Percentiles rank a stretch among this genome's conserved stretches.
Conservation (phyloP, 164 flowering plant genomes). For the Cinnamomum chago region DNA sequence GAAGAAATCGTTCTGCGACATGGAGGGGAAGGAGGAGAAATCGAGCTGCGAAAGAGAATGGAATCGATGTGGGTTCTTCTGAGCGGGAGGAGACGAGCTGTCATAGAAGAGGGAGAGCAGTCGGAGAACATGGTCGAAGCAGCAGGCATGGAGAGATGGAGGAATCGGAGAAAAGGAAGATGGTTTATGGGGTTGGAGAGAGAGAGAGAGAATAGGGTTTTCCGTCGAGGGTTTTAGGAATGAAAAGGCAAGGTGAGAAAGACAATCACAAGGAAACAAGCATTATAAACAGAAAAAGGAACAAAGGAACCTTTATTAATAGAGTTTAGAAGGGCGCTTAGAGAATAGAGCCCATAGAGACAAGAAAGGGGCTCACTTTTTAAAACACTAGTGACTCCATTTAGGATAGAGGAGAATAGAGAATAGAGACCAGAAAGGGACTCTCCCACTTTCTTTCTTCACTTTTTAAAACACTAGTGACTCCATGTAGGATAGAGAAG, state of each 20-base stretch:
- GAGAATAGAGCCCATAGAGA: too few relatives aligned
- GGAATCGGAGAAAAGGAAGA: too few relatives aligned
- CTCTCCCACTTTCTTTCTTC: too few relatives aligned
- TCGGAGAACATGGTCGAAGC: conserved; percentile 32
- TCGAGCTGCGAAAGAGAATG: conserved; percentile 16
- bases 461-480: too few relatives aligned
- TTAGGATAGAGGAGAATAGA: too few relatives aligned
- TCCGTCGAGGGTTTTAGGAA: background rate
- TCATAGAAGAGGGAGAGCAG: conserved; percentile 31
- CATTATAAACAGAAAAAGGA: too few relatives aligned
- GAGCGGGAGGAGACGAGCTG: conserved; percentile 35
- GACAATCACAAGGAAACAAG: background rate
- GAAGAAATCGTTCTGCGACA: background rate
- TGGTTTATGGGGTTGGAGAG: background rate
- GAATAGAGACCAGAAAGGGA: too few relatives aligned
- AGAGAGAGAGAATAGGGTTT: background rate
- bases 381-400: too few relatives aligned
- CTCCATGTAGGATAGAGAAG: too few relatives aligned
- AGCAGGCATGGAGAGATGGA: conserved; percentile 7
- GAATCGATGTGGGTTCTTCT: conserved; percentile 13
- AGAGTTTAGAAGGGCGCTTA: background rate
- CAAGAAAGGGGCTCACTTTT: too few relatives aligned
- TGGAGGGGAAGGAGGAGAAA: conserved; percentile 10
- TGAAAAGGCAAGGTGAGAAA: background rate
- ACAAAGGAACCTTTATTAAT: background rate